A percentile compares a stretch with the other conserved stretches of the same genome.
phyloP scores from a whole-genome alignment of 345 rosid species.

The Eucalyptus camaldulensis region DNA sequence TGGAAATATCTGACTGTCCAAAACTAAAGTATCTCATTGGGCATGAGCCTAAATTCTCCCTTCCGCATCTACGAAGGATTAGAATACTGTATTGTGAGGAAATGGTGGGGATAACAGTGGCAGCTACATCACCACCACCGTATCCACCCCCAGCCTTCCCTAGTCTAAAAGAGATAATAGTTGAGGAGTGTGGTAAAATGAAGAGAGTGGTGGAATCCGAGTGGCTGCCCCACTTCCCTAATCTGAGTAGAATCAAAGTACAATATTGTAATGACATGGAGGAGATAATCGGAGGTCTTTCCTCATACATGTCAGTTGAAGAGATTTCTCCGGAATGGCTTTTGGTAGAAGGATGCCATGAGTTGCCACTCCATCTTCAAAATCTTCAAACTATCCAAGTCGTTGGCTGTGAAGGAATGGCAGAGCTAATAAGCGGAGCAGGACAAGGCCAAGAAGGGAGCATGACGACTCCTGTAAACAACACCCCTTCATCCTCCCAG shows the following conservation, averaged over 20 bases:
- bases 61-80: accelerated
- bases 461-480: too few relatives aligned
- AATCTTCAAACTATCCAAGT: too few relatives aligned
- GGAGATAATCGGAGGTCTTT: too few relatives aligned
- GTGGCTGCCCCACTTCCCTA: background rate
- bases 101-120: background rate
- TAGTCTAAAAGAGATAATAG: accelerated
- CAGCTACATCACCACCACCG: background rate
- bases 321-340: accelerated
- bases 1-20: accelerated
- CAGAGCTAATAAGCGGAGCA: accelerated
- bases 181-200: accelerated
- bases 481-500: too few relatives aligned
- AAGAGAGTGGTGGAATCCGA: background rate
- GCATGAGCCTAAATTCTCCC: background rate
- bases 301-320: too few relatives aligned
- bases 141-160: too few relatives aligned
- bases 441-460: too few relatives aligned
- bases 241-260: accelerated
- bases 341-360: too few relatives aligned
- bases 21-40: background rate
- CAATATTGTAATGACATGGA: accelerated
- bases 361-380: too few relatives aligned
- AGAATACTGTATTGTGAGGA: accelerated
- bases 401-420: too few relatives aligned